Evolutionary conservation across 73 alveolate species (phyloP).

Genomic region (Breviolum minutum): DNA sequence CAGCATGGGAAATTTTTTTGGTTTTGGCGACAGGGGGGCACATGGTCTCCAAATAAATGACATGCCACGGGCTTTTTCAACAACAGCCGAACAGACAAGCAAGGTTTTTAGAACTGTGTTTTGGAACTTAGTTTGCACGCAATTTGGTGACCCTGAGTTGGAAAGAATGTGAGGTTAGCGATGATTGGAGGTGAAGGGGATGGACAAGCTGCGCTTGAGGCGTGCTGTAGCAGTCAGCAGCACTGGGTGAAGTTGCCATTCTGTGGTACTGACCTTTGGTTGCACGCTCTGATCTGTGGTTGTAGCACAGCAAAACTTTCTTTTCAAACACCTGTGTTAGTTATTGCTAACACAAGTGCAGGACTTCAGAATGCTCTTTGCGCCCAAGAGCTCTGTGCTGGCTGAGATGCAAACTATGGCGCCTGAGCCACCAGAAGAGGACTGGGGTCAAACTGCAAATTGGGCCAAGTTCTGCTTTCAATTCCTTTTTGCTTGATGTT

Average conservation of each 20-base stretch:
- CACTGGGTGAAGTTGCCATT: not conserved
- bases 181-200: conserved; percentile 80
- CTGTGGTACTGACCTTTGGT: too few relatives aligned
- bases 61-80: too few relatives aligned
- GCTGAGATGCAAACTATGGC: conserved; percentile 84
- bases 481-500: not conserved
- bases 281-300: too few relatives aligned
- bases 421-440: conserved; percentile 47
- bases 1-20: too few relatives aligned
- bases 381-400: conserved; percentile 68
- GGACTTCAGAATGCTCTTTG: conserved; percentile 78
- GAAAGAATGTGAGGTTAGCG: conserved; percentile 14
- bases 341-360: not conserved
- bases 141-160: not conserved
- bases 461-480: not conserved
- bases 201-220: conserved; percentile 77
- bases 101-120: too few relatives aligned
- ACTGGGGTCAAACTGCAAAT: not conserved
- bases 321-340: not conserved
- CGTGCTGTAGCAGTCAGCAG: not conserved
- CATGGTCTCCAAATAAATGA: too few relatives aligned
- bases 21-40: too few relatives aligned
- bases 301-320: too few relatives aligned
- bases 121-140: too few relatives aligned
- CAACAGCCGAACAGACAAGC: too few relatives aligned